A percentile compares a stretch with the other conserved stretches of the same genome.
Evolutionary conservation across 768 basidiomycete genomes (phyloP).

Genomic region (Tricholoma matsutake): DNA sequence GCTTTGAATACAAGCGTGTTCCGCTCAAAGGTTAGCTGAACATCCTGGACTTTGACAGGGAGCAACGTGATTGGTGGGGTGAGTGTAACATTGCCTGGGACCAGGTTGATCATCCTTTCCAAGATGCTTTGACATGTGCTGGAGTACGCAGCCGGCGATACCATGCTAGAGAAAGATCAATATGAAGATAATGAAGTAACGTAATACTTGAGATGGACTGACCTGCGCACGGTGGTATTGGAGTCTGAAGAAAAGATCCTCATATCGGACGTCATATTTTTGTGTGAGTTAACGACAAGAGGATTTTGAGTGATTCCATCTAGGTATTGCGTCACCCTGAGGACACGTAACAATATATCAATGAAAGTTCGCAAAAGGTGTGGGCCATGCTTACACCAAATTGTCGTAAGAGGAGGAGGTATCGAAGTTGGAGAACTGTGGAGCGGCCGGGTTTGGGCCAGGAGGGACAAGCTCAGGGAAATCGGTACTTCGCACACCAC

Average conservation of each 20-base stretch:
- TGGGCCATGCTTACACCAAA: constrained; percentile 30
- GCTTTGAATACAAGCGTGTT: constrained; percentile 39
- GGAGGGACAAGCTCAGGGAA: constrained; percentile 43
- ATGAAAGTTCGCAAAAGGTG: not conserved
- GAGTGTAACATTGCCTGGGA: constrained; percentile 42
- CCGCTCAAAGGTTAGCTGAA: constrained; percentile 35
- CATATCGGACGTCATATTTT: constrained; percentile 36
- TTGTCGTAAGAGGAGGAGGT: constrained; percentile 41
- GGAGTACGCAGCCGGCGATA: constrained; percentile 32
- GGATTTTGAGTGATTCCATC: constrained; percentile 37
- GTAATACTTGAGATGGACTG: constrained; percentile 1
- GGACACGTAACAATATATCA: not conserved
- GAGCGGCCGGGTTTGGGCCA: constrained; percentile 21
- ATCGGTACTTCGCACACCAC: constrained; percentile 44
- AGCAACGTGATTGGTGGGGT: constrained; percentile 43
- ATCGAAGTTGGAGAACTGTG: constrained; percentile 37
- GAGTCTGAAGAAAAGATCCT: constrained; percentile 38
- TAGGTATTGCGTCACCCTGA: constrained; percentile 39
- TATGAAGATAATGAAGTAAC: not conserved
- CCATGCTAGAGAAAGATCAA: constrained; percentile 19
- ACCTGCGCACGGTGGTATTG: constrained; percentile 41
- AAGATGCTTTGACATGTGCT: constrained; percentile 38
- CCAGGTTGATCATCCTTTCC: constrained; percentile 45
- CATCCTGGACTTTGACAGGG: constrained; percentile 37
- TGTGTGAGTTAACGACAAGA: constrained; percentile 31